phyloP scores from a whole-genome alignment of 192 early-diverging fungal genomes.

The Coemansia sp. region DNA sequence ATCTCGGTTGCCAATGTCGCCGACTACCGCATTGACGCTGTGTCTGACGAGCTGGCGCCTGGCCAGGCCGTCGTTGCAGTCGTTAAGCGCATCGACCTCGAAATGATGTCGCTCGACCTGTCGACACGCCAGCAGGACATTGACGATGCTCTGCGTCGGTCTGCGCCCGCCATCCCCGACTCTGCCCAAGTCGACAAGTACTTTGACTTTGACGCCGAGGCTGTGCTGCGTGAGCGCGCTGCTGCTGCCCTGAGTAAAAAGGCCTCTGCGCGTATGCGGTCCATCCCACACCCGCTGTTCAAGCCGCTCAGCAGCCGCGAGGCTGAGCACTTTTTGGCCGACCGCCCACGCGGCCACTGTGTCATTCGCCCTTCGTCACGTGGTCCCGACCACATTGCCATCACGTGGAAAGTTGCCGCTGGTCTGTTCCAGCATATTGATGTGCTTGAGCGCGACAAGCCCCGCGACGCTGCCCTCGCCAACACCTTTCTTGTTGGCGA shows the following conservation, averaged over 20 bases:
- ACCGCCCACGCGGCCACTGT: constrained; percentile 66
- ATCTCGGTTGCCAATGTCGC: constrained; percentile 62
- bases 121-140: constrained; percentile 64
- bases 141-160: constrained; percentile 36
- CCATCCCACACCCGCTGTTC: constrained; percentile 84
- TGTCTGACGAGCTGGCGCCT: constrained; percentile 61
- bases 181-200: constrained; percentile 49
- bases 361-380: constrained; percentile 90
- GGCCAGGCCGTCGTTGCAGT: constrained; percentile 71
- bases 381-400: constrained; percentile 82
- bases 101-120: constrained; percentile 73
- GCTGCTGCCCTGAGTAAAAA: constrained; percentile 30
- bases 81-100: constrained; percentile 76
- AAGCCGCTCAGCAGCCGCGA: constrained; percentile 66
- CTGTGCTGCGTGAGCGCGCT: constrained; percentile 36
- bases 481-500: constrained; percentile 66
- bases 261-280: constrained; percentile 50
- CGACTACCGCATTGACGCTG: constrained; percentile 57
- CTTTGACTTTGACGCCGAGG: constrained; percentile 60
- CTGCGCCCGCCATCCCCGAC: constrained; percentile 33
- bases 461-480: constrained; percentile 69
- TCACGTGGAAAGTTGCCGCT: constrained; percentile 91
- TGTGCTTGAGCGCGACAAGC: constrained; percentile 54
- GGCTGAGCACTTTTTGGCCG: constrained; percentile 70
- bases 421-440: constrained; percentile 86